Evolutionary conservation across 2,329 filamentous ascomycete genomes (phyloP), one percentile per base, ranked within the genome.

Genomic region (Botrytis tulipae): DNA sequence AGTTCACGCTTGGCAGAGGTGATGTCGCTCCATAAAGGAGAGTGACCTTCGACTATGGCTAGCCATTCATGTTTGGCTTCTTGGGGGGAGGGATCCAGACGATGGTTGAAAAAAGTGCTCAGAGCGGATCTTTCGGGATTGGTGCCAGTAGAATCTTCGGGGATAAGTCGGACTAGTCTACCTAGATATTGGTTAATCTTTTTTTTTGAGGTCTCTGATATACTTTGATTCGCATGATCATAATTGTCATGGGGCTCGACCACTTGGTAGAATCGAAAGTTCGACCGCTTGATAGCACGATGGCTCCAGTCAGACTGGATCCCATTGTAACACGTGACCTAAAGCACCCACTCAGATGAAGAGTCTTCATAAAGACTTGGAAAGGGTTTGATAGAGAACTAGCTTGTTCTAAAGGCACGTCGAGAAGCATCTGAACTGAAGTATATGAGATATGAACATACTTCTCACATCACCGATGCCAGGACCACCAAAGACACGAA

Each of bases 401-500:
- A 16, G 66, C 46, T n/a, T 67, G 8, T 72, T 46, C 14, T 9
- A 16, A 32, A 22, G 10, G 12, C 4, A 20, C 32, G 2, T 16
- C 4, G 37, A 32, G 37, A 69, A 4, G 18, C n/a, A 42, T 16
- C 10, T 25, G 25, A 57, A 42, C n/a, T 25, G 16, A 29, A 20
- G 29, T 51, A 68, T 57, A 57, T 42, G 22, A 59, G 35, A 42
- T n/a, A n/a, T 70, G 37, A 44, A 83, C 87, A 77, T 84, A 92
- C 91, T 93, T 81, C 92, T 86, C 40, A 94, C 88, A 83, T 95
- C 92, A 73, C 92, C 92, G 79, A 94, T 87, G 4, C 95, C 95
- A 76, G 95, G 95, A 1, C 96, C 96, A 22, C 95, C 96, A 83
- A 98, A 96, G 51, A 98, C 94, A 51, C 96, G 89, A 77, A 98